Conservation (phyloP, 306 rosid genomes). For the Castanopsis chinensis region DNA sequence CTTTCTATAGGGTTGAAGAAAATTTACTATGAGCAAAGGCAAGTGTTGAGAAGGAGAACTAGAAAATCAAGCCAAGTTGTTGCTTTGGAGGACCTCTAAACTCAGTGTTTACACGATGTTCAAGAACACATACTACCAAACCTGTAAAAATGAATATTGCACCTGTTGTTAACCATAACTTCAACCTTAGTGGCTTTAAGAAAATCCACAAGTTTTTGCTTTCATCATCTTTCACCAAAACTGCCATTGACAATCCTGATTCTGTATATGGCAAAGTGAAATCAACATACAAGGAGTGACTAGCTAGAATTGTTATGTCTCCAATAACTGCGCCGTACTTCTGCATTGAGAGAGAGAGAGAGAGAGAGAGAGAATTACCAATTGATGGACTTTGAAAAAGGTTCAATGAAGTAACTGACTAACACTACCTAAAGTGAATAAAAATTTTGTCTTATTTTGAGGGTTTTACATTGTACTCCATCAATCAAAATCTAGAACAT, state of each 20-base stretch:
- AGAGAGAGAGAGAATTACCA: too few relatives aligned
- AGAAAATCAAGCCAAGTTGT: conserved; percentile 38
- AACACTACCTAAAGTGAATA: too few relatives aligned
- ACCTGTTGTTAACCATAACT: conserved; percentile 30
- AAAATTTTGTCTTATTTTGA: too few relatives aligned
- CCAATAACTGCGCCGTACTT: conserved; percentile 11
- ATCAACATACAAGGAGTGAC: background rate
- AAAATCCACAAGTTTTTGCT: conserved; percentile 31
- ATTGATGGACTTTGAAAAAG: too few relatives aligned
- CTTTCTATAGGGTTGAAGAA: background rate
- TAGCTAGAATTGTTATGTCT: conserved; percentile 2
- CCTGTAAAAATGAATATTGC: conserved; percentile 28
- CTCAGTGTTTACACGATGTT: conserved; percentile 30
- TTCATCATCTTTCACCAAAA: background rate
- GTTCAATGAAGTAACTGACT: too few relatives aligned
- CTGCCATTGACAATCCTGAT: background rate
- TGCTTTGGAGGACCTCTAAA: conserved; percentile 34
- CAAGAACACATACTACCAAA: conserved; percentile 41
- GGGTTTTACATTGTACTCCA: too few relatives aligned
- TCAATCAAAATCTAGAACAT: too few relatives aligned
- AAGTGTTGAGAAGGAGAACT: conserved; percentile 47
- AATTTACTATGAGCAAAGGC: conserved; percentile 14
- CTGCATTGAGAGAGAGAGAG: background rate
- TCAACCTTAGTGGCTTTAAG: conserved; percentile 36
- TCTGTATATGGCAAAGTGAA: conserved; percentile 13